Percentiles rank a stretch among this genome's conserved stretches.
Conservation (phyloP, 2,329 filamentous ascomycete species). For the Venturia carpophila region DNA sequence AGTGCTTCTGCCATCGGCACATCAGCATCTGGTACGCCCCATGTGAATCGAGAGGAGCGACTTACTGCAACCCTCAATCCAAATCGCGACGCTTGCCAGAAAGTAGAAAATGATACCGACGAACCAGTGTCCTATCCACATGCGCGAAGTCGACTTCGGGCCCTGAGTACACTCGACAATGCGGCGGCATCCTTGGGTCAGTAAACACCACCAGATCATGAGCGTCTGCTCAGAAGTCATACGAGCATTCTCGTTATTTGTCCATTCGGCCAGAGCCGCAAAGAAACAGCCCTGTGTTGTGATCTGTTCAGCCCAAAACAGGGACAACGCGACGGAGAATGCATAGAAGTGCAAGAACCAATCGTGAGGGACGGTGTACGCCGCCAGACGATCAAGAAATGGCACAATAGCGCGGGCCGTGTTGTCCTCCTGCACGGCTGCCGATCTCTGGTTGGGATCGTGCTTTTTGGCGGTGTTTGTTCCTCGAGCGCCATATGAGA, state of each 20-base stretch:
- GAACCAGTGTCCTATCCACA: constrained; percentile 80
- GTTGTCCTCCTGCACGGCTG: constrained; percentile 23
- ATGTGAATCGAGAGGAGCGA: constrained; percentile 14
- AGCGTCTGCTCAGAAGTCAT: constrained; percentile 4
- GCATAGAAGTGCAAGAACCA: constrained; percentile 90
- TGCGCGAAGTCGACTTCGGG: constrained; percentile 61
- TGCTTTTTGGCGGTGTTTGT: constrained; percentile 19
- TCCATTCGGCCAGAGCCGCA: constrained; percentile 6
- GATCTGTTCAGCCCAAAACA: constrained; percentile 67
- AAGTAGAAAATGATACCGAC: constrained; percentile 73
- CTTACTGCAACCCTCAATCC: constrained; percentile 74
- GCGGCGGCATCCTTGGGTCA: constrained; percentile 24
- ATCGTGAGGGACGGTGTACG: constrained; percentile 65
- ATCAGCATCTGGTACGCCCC: background rate
- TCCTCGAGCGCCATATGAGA: constrained; percentile 51
- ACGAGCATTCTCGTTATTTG: constrained; percentile 20
- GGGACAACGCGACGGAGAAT: constrained; percentile 58
- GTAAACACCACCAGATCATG: background rate
- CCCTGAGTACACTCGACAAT: constrained; percentile 62
- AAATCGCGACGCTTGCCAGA: constrained; percentile 64
- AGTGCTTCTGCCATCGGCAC: background rate
- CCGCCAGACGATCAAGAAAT: constrained; percentile 45
- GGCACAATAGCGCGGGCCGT: background rate
- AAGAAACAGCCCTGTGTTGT: background rate
- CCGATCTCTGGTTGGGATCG: constrained; percentile 19